Base-by-base conservation (phyloP, 2,329 filamentous ascomycete genomes). In the Aspergillus spinulosporus region DNA sequence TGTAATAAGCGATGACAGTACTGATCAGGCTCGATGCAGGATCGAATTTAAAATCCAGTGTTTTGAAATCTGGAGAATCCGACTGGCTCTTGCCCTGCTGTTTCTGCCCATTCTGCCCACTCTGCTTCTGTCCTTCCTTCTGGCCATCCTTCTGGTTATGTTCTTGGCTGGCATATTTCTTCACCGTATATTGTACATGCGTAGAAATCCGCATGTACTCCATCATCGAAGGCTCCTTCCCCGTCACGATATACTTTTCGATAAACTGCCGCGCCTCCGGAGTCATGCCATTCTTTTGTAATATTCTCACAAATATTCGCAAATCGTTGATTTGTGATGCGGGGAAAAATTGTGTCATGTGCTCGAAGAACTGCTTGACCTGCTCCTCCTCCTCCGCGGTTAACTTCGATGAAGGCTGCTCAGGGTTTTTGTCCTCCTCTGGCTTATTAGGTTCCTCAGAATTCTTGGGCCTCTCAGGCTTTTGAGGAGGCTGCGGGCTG, bases 231-330 rank as follows among this genome's bases (percentile, higher is more conserved):
- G 82, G 67, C 54, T 73, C 71, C 61, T 78, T 74, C 32, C 78
- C 77, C 34, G 63, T 59, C 29, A 78, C 80, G 71, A 70, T 75
- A 66, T 77, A 75, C 61, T 80, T 80, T 49, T 84, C 79, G 72
- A 87, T 82, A 51, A 88, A 80, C 61, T 87, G 81, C 53, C 83
- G 81, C 15, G 91, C 75, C 68, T 91, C 89, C 21, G 75, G 66
- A 1, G 90, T 89, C 12, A 91, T 83, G 7, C 91, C 91, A 42
- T 86, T 80, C 58, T 80, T 79, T 86, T 84, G 59, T 93, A 80
- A 29, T 81, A 77, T 59, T 82, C 76, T n/a, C 89, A 74, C 6
- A 86, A 37, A 37, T 8, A 4, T 37, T 12, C n/a, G 9, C 11
- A 37, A 12, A 4, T 37, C 7, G 9, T 11, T 37, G 8, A 11